Conservation (phyloP, 78 protist species). For the Dictyostelium firmibasis region DNA sequence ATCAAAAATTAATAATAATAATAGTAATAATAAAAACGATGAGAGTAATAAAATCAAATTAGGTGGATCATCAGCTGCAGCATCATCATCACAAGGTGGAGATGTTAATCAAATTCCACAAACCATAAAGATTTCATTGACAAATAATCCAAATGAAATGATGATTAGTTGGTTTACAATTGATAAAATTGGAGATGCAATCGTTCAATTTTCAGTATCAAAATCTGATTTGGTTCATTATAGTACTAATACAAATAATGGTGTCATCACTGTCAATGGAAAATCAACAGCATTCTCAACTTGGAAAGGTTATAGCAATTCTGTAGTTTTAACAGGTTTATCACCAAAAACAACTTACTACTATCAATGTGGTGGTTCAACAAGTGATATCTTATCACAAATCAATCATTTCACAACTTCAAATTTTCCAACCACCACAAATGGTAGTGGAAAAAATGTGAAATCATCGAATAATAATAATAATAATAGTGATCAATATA, state of each 20-base stretch:
- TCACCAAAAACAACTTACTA: constrained; percentile 28
- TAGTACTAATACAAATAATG: not conserved
- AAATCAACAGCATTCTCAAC: not conserved
- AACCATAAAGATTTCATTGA: constrained; percentile 40
- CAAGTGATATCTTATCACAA: not conserved
- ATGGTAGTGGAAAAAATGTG: not conserved
- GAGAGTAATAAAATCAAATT: not conserved
- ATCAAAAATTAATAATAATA: not conserved
- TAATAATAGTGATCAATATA: no score
- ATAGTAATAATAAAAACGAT: not conserved
- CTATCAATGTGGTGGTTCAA: constrained; percentile 40
- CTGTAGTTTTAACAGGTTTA: not conserved
- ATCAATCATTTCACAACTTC: not conserved
- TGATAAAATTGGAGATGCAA: not conserved
- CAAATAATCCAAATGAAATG: constrained; percentile 27
- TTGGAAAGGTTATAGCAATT: constrained; percentile 25
- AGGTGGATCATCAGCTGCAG: not conserved
- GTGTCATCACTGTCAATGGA: not conserved
- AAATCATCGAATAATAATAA: not conserved
- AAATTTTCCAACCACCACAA: not conserved
- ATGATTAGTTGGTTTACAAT: constrained; percentile 39
- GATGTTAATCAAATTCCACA: constrained; percentile 16
- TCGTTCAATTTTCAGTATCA: constrained; percentile 19
- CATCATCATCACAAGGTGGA: not conserved
- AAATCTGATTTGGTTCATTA: not conserved